phyloP scores from a whole-genome alignment of 805 yeast species.

The Suhomyces prunicola region DNA sequence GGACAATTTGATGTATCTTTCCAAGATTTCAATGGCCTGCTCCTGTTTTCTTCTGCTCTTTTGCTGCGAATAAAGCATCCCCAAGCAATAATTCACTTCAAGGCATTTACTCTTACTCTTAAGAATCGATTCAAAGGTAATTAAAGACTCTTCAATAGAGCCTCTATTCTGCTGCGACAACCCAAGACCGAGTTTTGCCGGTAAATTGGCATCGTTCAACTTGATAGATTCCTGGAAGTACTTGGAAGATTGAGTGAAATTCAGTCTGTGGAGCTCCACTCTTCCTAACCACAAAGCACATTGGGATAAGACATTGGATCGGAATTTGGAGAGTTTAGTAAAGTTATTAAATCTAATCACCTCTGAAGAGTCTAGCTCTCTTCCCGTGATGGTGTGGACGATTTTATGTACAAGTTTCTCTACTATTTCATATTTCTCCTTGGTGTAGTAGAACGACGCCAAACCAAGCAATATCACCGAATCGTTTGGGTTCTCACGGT shows the following conservation, averaged over 20 bases:
- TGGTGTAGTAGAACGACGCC: conserved; percentile 70
- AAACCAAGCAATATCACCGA: conserved; percentile 64
- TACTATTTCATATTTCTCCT: conserved; percentile 56
- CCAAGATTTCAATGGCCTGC: conserved; percentile 61
- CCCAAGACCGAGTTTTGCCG: conserved; percentile 80
- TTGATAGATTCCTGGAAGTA: conserved; percentile 70
- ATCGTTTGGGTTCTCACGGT: conserved; percentile 43
- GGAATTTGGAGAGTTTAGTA: conserved; percentile 23
- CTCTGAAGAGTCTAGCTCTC: background rate
- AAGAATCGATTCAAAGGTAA: conserved; percentile 75
- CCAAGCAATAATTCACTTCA: conserved; percentile 75
- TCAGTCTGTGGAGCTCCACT: conserved; percentile 56
- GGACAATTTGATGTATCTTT: conserved; percentile 64
- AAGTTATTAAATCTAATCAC: conserved; percentile 13
- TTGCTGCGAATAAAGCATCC: conserved; percentile 64
- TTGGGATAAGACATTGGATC: conserved; percentile 33
- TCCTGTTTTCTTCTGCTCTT: conserved; percentile 38
- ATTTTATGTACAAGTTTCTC: conserved; percentile 54
- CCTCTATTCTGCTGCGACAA: conserved; percentile 77
- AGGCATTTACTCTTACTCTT: conserved; percentile 63
- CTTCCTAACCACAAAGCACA: conserved; percentile 80
- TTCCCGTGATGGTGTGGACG: conserved; percentile 24
- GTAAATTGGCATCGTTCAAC: conserved; percentile 58
- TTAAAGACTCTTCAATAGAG: conserved; percentile 75
- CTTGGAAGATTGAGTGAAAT: conserved; percentile 67